These are phyloP conservation scores for Penicillium manginii DNA, from an alignment of 495 filamentous ascomycete species.

Conservation along the genomic window DNA sequence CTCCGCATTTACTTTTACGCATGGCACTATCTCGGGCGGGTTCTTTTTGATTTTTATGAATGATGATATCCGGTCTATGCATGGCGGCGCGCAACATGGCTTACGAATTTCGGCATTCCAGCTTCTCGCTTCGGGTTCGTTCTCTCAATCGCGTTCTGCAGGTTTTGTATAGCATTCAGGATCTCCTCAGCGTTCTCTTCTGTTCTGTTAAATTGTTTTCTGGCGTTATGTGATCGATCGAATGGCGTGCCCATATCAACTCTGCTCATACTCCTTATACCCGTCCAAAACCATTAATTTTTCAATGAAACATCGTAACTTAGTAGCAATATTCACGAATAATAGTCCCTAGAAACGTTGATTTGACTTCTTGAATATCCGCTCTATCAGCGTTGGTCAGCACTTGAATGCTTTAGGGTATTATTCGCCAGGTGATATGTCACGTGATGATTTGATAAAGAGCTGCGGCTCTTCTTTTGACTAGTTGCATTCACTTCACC, in stretches of 20 bases:
- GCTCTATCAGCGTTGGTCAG: neutral
- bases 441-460: slow-evolving; percentile 24
- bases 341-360: too few species aligned
- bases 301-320: too few species aligned
- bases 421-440: slow-evolving; percentile 10
- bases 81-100: slow-evolving; percentile 38
- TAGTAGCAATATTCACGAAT: too few species aligned
- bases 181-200: slow-evolving; percentile 27
- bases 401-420: neutral
- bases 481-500: slow-evolving; percentile 16
- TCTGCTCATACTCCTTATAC: slow-evolving; percentile 19
- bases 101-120: slow-evolving; percentile 39
- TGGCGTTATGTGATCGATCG: slow-evolving; percentile 15
- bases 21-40: slow-evolving; percentile 6
- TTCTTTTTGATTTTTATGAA: slow-evolving; percentile 28
- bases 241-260: slow-evolving; percentile 15
- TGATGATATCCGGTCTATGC: slow-evolving; percentile 41
- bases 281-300: neutral
- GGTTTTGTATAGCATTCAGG: slow-evolving; percentile 35
- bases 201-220: slow-evolving; percentile 11
- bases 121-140: slow-evolving; percentile 39
- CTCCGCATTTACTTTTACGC: neutral
- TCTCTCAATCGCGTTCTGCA: slow-evolving; percentile 34
- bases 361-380: neutral
- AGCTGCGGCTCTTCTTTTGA: slow-evolving; percentile 23